Evolutionary conservation across 345 rosid genomes (phyloP).

Genomic region (Gossypium anomalum): DNA sequence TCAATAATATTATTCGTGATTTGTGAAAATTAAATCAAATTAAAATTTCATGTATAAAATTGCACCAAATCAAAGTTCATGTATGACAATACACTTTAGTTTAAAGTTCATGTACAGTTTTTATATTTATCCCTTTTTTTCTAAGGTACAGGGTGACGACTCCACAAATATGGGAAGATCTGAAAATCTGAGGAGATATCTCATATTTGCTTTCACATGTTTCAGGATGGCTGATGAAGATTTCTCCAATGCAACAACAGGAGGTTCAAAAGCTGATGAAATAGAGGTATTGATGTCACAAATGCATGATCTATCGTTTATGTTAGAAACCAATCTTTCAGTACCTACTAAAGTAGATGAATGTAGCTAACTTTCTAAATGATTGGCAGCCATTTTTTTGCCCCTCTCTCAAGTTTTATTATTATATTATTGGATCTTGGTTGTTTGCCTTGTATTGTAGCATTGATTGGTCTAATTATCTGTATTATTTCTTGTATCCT

Average conservation of each 20-base stretch:
- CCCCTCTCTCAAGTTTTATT: neutral
- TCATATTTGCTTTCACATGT: constrained; percentile 13
- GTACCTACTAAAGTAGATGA: constrained; percentile 33
- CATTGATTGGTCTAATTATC: neutral
- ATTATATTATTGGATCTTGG: neutral
- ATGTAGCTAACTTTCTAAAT: neutral
- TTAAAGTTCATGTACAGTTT: too few species aligned
- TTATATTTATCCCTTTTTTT: too few species aligned
- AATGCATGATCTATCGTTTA: constrained; percentile 91
- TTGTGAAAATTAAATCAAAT: too few species aligned
- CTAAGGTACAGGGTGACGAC: neutral
- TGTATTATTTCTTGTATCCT: neutral
- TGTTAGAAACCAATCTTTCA: constrained; percentile 63
- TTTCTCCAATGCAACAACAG: neutral
- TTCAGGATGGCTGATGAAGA: constrained; percentile 31
- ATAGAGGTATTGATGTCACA: constrained; percentile 55
- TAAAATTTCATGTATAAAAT: too few species aligned
- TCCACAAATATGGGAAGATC: neutral
- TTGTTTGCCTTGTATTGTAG: neutral
- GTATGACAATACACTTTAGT: too few species aligned
- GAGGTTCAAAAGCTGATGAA: constrained; percentile 10
- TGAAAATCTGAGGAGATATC: neutral
- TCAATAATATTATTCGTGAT: too few species aligned
- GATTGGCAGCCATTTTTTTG: neutral
- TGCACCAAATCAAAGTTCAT: too few species aligned